Evolutionary conservation across 1,284 basidiomycete genomes (phyloP), one percentile per base, ranked within the genome.

Genomic region (Grifola frondosa): DNA sequence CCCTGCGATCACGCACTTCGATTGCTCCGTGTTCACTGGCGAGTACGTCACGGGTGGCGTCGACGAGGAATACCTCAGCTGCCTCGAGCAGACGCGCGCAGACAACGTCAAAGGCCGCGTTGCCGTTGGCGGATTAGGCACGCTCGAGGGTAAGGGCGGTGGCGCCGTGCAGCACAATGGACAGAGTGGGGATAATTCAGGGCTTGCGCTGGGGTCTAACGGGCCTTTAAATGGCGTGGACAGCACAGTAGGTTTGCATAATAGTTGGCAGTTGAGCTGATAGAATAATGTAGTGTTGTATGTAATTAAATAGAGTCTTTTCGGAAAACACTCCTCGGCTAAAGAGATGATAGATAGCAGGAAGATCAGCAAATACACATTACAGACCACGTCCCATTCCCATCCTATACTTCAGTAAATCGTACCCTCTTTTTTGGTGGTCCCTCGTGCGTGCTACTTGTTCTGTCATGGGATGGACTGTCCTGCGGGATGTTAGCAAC

Each of bases 1-100:
- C 67, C 80, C 86, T 0, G 67, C 69, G 12, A 88, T 99, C 60
- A 67, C 72, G 45, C 69, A 74, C 16, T 98, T 99, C 59, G 97
- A 99, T 64, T 98, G 95, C 69, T 97, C 95, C 12, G 96, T 99
- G 30, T 99, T 99, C 68, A 93, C 91, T 19, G 97, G 97, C 41
- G 80, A 96, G 62, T 99, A 99, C 66, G 81, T 98, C 41, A 99
- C 97, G 1, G 96, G 97, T 23, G 90, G 90, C n/a, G 89, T 99
- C 20, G 86, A 93, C 57, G 88, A 91, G 55, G 74, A 65, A 39
- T 99, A 99, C 70, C 75, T 99, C 37, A 65, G 72, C 26, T 71
- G 82, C 49, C 65, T 99, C 33, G 91, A 97, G 66, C 71, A 69
- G 33, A 61, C 92, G 42, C 81, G 97, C 22, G 86, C 87, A 36